phyloP scores from a whole-genome alignment of 768 basidiomycete genomes.

The Boletus sensibilis region DNA sequence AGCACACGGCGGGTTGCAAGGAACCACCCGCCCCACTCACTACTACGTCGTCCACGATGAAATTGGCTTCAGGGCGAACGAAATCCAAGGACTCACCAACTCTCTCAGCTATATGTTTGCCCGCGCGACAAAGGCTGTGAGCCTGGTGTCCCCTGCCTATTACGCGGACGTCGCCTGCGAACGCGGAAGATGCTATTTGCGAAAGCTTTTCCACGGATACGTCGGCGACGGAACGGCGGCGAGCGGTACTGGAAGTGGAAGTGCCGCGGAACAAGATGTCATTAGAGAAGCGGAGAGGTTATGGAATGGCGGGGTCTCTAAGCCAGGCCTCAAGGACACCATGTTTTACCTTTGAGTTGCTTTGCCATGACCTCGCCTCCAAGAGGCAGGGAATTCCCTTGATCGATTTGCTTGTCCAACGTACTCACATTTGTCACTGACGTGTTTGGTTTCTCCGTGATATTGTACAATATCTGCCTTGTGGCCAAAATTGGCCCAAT shows the following conservation, averaged over 20 bases:
- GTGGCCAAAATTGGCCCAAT: background rate
- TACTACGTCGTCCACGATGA: slow-evolving; percentile 59
- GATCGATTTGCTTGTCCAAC: background rate
- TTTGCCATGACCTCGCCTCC: background rate
- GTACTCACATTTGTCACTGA: background rate
- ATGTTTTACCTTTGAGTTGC: slow-evolving; percentile 70
- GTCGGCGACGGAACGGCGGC: slow-evolving; percentile 27
- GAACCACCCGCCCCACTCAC: slow-evolving; percentile 52
- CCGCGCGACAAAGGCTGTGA: slow-evolving; percentile 52
- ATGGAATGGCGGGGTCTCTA: slow-evolving; percentile 60
- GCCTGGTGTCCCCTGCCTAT: slow-evolving; percentile 37
- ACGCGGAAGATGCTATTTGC: slow-evolving; percentile 52
- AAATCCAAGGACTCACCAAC: slow-evolving; percentile 55
- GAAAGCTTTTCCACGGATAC: slow-evolving; percentile 45
- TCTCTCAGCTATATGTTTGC: slow-evolving; percentile 55
- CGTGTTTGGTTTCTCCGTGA: background rate
- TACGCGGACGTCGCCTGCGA: slow-evolving; percentile 53
- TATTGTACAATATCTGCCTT: background rate
- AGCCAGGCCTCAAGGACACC: slow-evolving; percentile 53
- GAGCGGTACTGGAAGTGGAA: slow-evolving; percentile 35
- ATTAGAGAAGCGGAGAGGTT: slow-evolving; percentile 49
- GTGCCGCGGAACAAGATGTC: slow-evolving; percentile 47
- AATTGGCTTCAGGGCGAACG: slow-evolving; percentile 47
- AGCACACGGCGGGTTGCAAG: slow-evolving; percentile 47
- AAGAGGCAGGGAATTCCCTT: background rate